phyloP scores from a whole-genome alignment of 2,329 filamentous ascomycete genomes.

The Fragosphaeria purpurea region DNA sequence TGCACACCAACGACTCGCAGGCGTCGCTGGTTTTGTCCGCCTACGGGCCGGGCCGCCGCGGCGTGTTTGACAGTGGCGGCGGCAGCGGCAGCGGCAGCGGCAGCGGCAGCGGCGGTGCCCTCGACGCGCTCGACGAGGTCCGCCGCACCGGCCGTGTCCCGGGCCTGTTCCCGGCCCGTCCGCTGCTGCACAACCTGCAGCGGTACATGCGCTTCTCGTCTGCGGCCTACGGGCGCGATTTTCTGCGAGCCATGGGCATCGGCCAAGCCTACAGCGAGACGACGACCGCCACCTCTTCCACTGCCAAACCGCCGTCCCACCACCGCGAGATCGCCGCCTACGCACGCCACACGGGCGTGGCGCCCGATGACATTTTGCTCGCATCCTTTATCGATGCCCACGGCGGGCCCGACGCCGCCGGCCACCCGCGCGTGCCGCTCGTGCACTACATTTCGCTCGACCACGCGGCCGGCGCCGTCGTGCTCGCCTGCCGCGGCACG shows the following conservation, averaged over 20 bases:
- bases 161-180: slow-evolving; percentile 49
- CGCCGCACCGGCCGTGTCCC: slow-evolving; percentile 43
- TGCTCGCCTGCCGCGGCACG: slow-evolving; percentile 62
- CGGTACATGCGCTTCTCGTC: slow-evolving; percentile 59
- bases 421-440: slow-evolving; percentile 56
- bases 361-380: slow-evolving; percentile 49
- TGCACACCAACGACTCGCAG: slow-evolving; percentile 46
- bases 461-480: slow-evolving; percentile 60
- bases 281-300: not conserved
- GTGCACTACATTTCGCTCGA: slow-evolving; percentile 66
- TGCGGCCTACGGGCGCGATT: slow-evolving; percentile 54
- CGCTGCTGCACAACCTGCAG: slow-evolving; percentile 51
- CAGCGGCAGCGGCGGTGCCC: slow-evolving; percentile 17
- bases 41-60: slow-evolving; percentile 32
- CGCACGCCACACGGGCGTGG: slow-evolving; percentile 50
- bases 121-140: slow-evolving; percentile 38
- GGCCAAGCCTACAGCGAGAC: slow-evolving; percentile 15
- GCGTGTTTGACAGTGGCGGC: slow-evolving; percentile 23
- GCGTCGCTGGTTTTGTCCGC: slow-evolving; percentile 42
- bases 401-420: slow-evolving; percentile 55
- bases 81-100: not conserved
- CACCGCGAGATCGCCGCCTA: slow-evolving; percentile 55
- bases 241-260: slow-evolving; percentile 54
- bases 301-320: not conserved
- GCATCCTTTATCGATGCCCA: slow-evolving; percentile 62